Conservation (phyloP, 192 early-diverging fungal genomes). For the Glomus cerebriforme region DNA sequence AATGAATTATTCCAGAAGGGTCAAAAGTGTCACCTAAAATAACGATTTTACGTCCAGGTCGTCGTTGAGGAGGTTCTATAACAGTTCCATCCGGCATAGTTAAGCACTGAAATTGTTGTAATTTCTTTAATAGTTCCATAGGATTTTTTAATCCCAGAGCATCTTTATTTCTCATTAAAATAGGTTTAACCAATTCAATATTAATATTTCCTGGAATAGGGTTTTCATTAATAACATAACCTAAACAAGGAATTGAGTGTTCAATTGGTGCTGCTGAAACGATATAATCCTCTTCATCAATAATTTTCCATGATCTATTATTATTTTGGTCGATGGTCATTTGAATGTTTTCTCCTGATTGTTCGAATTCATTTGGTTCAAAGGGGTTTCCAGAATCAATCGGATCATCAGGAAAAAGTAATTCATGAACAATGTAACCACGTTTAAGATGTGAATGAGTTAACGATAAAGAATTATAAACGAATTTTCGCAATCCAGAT, state of each 20-base stretch:
- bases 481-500: constrained; percentile 40
- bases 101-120: constrained; percentile 46
- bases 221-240: constrained; percentile 50
- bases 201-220: constrained; percentile 44
- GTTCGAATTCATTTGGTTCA: constrained; percentile 21
- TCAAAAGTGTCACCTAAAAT: constrained; percentile 61
- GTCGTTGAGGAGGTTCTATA: too few species aligned
- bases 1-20: constrained; percentile 35
- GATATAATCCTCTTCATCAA: constrained; percentile 10
- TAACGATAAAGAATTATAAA: constrained; percentile 41
- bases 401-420: constrained; percentile 36
- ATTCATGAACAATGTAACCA: constrained; percentile 47
- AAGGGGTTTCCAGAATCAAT: constrained; percentile 16
- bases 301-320: constrained; percentile 22
- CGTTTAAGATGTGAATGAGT: constrained; percentile 44
- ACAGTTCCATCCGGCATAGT: constrained; percentile 49
- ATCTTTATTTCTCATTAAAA: constrained; percentile 40
- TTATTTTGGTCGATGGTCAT: constrained; percentile 20
- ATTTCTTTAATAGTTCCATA: constrained; percentile 44
- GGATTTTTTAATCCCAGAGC: constrained; percentile 51
- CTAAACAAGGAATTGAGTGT: constrained; percentile 57
- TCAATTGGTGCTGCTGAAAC: constrained; percentile 48
- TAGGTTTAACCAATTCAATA: constrained; percentile 42
- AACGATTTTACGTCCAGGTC: constrained; percentile 48
- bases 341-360: constrained; percentile 31